Percentiles rank a stretch among this genome's conserved stretches.
phyloP scores from a whole-genome alignment of 257 asterid genomes.

The Fraxinus quadrangulata region DNA sequence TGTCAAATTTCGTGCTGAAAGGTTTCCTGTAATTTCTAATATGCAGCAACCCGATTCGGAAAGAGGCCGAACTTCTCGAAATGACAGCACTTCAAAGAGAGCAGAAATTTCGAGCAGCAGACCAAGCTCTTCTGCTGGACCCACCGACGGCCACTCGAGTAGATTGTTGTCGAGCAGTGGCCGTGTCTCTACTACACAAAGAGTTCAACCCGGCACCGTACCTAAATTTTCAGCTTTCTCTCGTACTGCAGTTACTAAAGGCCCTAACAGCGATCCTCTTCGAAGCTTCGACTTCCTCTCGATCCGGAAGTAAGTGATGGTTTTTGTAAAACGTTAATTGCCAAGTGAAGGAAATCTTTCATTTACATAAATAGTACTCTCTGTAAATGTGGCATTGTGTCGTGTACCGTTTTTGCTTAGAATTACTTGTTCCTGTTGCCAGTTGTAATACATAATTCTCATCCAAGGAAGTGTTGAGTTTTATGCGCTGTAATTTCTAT shows the following conservation, averaged over 20 bases:
- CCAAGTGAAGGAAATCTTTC: slow-evolving; percentile 14
- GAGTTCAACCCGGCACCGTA: slow-evolving; percentile 22
- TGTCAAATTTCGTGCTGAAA: background rate
- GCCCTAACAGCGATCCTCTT: slow-evolving; percentile 15
- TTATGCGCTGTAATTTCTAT: slow-evolving; percentile 5
- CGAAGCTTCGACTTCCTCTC: slow-evolving; percentile 24
- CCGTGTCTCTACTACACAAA: slow-evolving; percentile 35
- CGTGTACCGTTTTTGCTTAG: slow-evolving; percentile 15
- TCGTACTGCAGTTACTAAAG: background rate
- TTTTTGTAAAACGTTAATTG: background rate
- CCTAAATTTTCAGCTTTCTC: slow-evolving; percentile 21
- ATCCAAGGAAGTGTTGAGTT: slow-evolving; percentile 17
- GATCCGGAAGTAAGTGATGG: slow-evolving; percentile 22
- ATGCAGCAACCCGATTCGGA: slow-evolving; percentile 45
- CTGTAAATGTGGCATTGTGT: slow-evolving; percentile 20
- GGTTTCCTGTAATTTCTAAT: background rate
- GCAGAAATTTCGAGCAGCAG: slow-evolving; percentile 51
- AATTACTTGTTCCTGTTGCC: background rate
- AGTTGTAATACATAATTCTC: slow-evolving; percentile 24
- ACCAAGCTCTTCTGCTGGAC: slow-evolving; percentile 51
- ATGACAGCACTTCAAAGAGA: slow-evolving; percentile 52
- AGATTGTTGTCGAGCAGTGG: slow-evolving; percentile 43
- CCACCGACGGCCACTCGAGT: slow-evolving; percentile 40
- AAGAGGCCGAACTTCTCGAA: slow-evolving; percentile 17
- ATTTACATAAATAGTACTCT: background rate